Evolutionary conservation across 2,329 filamentous ascomycete genomes (phyloP), one percentile per base, ranked within the genome.

Genomic region (Epichloe bromicola): DNA sequence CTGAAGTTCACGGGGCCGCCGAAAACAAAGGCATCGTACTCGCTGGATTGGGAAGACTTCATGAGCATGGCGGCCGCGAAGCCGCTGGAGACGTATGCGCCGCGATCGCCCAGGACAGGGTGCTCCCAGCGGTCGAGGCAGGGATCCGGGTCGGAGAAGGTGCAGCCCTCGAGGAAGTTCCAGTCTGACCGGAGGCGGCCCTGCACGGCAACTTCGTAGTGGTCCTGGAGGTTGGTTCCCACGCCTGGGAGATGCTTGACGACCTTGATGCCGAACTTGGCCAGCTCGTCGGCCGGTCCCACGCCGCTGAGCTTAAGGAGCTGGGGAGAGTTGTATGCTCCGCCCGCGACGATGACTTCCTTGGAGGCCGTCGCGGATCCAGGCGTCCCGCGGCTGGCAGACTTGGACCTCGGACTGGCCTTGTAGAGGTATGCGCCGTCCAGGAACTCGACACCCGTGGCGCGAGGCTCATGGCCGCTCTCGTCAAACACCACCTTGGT

Each of bases 161-260:
- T 64, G 44, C 65, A 67, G 43, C 59, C 59, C 10, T 53, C 38
- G n/a, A 45, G 30, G 15, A 50, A 42, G 39, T 33, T 42, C 23
- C 54, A 54, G 44, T 54, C 46, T 46, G 50, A 56, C 0, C 53
- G 49, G 0, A 57, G 26, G 3, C 52, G 46, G 0, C 56, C 59
- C 15, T 58, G 55, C 3, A 62, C 54, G 1, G 54, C 57, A 0
- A 63, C 57, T 51, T 65, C 61, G 50, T 63, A 62, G 38, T 60
- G 60, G 51, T 64, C 62, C 51, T 58, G 56, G 12, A 63, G 54
- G 62, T 83, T 82, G 39, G 69, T 72, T 30, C 82, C 82, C 11
- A 86, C 80, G 45, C 79, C 82, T 0, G 79, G 80, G 1, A 81
- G 69, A 59, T 85, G 71, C 3, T 68, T 64, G 42, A 81, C 59